Evolutionary conservation across 106 monocot genomes (phyloP).

Genomic region (Allium fistulosum): DNA sequence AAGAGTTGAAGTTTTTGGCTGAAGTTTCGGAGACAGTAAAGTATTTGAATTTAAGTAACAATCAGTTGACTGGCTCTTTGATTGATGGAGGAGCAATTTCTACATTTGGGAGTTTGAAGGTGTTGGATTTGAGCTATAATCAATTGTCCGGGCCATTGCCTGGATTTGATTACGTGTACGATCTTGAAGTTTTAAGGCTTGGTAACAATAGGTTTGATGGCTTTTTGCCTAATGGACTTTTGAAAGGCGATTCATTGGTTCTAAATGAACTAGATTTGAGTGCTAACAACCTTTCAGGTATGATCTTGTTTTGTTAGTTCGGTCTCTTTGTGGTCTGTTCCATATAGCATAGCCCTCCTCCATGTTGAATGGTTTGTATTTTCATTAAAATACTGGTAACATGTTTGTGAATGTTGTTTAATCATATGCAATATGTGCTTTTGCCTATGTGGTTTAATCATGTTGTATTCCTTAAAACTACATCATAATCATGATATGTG

Average conservation of each 20-base stretch:
- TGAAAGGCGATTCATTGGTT: constrained; percentile 83
- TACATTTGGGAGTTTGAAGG: constrained; percentile 92
- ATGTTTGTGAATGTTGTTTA: no score
- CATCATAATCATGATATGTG: no score
- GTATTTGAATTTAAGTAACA: constrained; percentile 87
- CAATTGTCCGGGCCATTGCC: constrained; percentile 74
- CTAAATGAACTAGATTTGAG: constrained; percentile 88
- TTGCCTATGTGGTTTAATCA: no score
- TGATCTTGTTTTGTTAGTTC: background rate
- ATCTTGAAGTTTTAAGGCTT: constrained; percentile 84
- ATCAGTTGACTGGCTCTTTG: constrained; percentile 70
- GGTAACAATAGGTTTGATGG: constrained; percentile 78
- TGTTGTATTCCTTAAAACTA: no score
- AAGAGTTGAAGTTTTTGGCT: constrained; percentile 73
- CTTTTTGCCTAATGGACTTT: constrained; percentile 68
- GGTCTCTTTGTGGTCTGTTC: no score
- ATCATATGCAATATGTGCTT: no score
- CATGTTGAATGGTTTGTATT: no score
- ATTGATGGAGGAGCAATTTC: constrained; percentile 73
- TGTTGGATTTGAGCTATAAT: constrained; percentile 93
- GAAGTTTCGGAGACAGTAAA: constrained; percentile 74
- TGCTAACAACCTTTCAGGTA: constrained; percentile 91
- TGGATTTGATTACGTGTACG: constrained; percentile 93
- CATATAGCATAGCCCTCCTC: no score
- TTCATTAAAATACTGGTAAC: no score